Evolutionary conservation across 73 alveolate genomes (phyloP).

Genomic region (Blepharisma stoltei): DNA sequence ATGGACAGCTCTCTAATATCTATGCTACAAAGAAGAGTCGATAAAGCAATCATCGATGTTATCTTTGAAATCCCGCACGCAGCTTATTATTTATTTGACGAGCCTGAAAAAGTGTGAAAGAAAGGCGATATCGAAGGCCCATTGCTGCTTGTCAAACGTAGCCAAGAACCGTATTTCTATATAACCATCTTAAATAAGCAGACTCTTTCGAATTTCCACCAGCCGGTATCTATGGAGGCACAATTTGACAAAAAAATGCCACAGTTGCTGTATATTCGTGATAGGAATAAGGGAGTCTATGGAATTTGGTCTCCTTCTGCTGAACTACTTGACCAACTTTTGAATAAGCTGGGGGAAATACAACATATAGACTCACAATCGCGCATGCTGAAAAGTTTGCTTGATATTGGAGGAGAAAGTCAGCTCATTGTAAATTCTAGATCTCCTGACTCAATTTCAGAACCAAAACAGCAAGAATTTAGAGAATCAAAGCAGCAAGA

Average conservation of each 20-base stretch:
- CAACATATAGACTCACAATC: slow-evolving; percentile 25
- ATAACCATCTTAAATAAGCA: slow-evolving; percentile 16
- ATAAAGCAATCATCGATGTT: slow-evolving; percentile 13
- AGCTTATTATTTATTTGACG: not conserved
- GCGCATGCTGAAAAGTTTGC: slow-evolving; percentile 11
- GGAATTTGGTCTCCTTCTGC: slow-evolving; percentile 27
- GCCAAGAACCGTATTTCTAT: slow-evolving; percentile 20
- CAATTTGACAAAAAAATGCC: slow-evolving; percentile 23
- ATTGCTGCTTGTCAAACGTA: slow-evolving; percentile 13
- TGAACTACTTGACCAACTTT: slow-evolving; percentile 19
- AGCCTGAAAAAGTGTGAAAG: not conserved
- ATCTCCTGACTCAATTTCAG: slow-evolving; percentile 10
- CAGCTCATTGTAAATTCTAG: not conserved
- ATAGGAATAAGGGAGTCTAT: not conserved
- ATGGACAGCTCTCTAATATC: not conserved
- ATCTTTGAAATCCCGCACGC: slow-evolving; percentile 20
- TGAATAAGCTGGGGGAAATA: slow-evolving; percentile 4
- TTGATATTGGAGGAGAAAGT: slow-evolving; percentile 20
- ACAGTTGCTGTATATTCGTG: slow-evolving; percentile 10
- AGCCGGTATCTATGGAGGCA: not conserved
- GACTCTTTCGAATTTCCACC: not conserved
- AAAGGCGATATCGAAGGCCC: slow-evolving; percentile 28
- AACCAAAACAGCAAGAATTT: not conserved
- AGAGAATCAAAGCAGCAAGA: not conserved
- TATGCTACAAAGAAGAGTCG: not conserved